Evolutionary conservation across 805 yeast genomes (phyloP).

Genomic region (Yamadazyma scolyti): DNA sequence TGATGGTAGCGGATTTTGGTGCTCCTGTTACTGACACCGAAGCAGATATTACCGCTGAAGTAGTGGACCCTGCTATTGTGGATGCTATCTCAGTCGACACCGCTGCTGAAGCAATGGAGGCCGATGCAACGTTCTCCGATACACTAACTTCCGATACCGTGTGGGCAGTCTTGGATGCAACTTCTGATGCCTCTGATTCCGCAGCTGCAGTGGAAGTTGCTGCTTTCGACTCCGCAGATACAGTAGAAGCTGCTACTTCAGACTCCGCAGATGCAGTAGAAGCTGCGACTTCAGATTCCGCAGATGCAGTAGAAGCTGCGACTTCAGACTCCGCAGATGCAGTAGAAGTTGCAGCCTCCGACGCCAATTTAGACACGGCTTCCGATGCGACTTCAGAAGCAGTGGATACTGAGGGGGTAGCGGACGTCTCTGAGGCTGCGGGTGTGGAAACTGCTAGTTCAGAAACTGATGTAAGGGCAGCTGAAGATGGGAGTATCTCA

Average conservation of each 20-base stretch:
- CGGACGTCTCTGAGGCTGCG: background rate
- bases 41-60: slow-evolving; percentile 1
- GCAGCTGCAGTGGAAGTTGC: slow-evolving; percentile 1
- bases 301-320: background rate
- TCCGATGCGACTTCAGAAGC: background rate
- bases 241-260: slow-evolving; percentile 2
- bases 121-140: slow-evolving; percentile 1
- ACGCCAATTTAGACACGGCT: background rate
- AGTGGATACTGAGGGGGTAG: background rate
- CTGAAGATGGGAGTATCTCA: background rate
- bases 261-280: slow-evolving; percentile 4
- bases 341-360: slow-evolving; percentile 2
- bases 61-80: background rate
- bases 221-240: slow-evolving; percentile 4
- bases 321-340: slow-evolving; percentile 2
- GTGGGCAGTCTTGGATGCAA: slow-evolving; percentile 3
- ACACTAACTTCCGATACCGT: slow-evolving; percentile 2
- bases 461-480: background rate
- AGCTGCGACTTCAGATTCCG: slow-evolving; percentile 1
- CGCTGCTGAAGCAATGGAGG: slow-evolving; percentile 1
- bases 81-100: slow-evolving; percentile 3
- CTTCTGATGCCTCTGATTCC: slow-evolving; percentile 1
- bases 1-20: slow-evolving; percentile 9
- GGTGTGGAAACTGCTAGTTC: background rate
- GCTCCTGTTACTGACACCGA: slow-evolving; percentile 4